These are phyloP conservation scores for Cercospora sp. DNA, from an alignment of 2,329 filamentous ascomycete species.

Conservation along the genomic window DNA sequence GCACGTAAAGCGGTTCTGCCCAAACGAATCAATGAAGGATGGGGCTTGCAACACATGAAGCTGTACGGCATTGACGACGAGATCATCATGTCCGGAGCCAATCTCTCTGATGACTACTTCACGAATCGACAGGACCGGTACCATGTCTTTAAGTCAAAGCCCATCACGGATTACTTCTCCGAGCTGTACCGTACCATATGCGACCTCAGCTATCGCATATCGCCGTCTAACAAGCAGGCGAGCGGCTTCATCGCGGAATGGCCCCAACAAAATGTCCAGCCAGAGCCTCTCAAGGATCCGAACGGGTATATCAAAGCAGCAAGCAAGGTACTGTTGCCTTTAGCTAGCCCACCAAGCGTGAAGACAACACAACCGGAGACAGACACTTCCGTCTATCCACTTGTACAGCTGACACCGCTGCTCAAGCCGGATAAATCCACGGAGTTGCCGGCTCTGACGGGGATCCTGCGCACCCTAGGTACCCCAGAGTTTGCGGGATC, in stretches of 20 bases:
- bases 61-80: conserved; percentile 94
- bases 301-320: conserved; percentile 68
- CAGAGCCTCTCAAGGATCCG: conserved; percentile 71
- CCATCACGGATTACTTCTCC: conserved; percentile 80
- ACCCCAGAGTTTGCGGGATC: conserved; percentile 64
- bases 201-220: conserved; percentile 77
- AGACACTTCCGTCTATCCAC: conserved; percentile 78
- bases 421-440: conserved; percentile 79
- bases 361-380: conserved; percentile 32
- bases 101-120: conserved; percentile 91
- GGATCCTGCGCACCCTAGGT: conserved; percentile 69
- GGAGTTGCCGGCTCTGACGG: conserved; percentile 78
- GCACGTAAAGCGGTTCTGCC: conserved; percentile 80
- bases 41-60: conserved; percentile 99
- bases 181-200: conserved; percentile 74
- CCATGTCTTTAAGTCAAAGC: conserved; percentile 78
- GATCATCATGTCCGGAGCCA: conserved; percentile 92
- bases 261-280: conserved; percentile 72
- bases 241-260: conserved; percentile 63
- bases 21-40: conserved; percentile 91
- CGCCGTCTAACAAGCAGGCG: conserved; percentile 54
- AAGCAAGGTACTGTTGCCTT: conserved; percentile 63
- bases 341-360: conserved; percentile 56
- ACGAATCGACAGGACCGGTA: conserved; percentile 94
- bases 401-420: conserved; percentile 85